phyloP scores from a whole-genome alignment of 208 protist species.

The Leishmania lainsoni region DNA sequence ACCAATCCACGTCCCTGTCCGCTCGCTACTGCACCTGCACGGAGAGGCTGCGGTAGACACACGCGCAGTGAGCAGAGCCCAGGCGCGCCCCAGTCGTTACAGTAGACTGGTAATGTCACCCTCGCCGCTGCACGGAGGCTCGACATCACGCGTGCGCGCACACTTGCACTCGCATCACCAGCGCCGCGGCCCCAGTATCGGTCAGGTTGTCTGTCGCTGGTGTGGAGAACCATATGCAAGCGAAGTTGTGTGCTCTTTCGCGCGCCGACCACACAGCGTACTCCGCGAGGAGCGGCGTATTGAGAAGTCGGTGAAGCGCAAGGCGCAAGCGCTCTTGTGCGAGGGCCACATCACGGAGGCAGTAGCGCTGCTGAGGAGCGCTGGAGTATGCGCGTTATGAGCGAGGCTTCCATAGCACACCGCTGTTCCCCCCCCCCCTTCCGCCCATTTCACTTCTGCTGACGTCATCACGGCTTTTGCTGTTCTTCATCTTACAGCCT shows the following conservation, averaged over 20 bases:
- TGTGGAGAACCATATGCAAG: conserved; percentile 41
- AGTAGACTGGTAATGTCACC: neutral
- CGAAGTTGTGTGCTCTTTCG: conserved; percentile 33
- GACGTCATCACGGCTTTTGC: neutral
- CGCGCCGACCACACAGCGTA: conserved; percentile 25
- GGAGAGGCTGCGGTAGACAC: neutral
- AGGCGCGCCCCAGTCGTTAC: neutral
- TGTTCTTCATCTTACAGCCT: neutral
- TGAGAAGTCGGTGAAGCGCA: conserved; percentile 58
- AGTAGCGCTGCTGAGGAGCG: conserved; percentile 31
- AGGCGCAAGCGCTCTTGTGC: conserved; percentile 44
- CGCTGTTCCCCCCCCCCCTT: neutral
- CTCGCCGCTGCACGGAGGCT: neutral
- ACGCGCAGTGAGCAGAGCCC: neutral
- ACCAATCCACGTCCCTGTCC: neutral
- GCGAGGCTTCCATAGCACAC: neutral
- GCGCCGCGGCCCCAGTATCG: conserved; percentile 10
- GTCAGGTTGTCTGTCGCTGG: conserved; percentile 39
- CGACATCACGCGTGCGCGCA: neutral
- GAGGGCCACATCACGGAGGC: conserved; percentile 49
- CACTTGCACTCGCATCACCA: neutral
- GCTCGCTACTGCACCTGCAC: neutral
- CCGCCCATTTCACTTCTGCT: neutral
- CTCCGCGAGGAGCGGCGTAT: conserved; percentile 40
- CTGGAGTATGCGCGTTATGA: conserved; percentile 21